Conservation (phyloP, 192 early-diverging fungal species). For the Chytriomyces confervae region DNA sequence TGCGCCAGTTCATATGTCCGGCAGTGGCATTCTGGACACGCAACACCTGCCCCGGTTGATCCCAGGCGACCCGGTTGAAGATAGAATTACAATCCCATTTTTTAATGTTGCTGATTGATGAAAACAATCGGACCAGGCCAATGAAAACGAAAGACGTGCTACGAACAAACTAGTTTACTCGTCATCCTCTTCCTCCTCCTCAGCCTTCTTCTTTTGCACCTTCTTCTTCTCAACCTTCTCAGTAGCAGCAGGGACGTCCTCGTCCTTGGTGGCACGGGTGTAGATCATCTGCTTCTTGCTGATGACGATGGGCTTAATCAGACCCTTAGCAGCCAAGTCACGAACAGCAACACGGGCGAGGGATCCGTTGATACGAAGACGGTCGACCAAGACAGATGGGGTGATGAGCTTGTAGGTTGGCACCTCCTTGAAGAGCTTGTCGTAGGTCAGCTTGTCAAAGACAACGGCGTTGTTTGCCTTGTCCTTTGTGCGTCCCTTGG, state of each 20-base stretch:
- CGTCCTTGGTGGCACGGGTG: conserved; percentile 63
- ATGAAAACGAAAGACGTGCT: too few relatives aligned
- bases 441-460: conserved; percentile 96
- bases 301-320: conserved; percentile 88
- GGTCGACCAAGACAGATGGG: conserved; percentile 97
- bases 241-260: conserved; percentile 14
- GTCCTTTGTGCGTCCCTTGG: conserved; percentile 99
- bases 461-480: conserved; percentile 99
- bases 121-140: too few relatives aligned
- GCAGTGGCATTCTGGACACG: too few relatives aligned
- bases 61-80: too few relatives aligned
- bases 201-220: conserved; percentile 1
- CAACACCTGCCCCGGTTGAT: too few relatives aligned
- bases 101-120: too few relatives aligned
- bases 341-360: conserved; percentile 94
- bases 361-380: conserved; percentile 97
- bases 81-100: too few relatives aligned
- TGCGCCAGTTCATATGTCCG: too few relatives aligned
- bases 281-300: conserved; percentile 86
- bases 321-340: conserved; percentile 88
- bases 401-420: conserved; percentile 99
- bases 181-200: conserved; percentile 16
- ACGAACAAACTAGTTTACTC: not conserved
- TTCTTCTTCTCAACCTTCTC: not conserved
- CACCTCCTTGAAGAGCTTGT: conserved; percentile 99